phyloP scores from a whole-genome alignment of 495 filamentous ascomycete genomes.

The Xylaria flabelliformis region DNA sequence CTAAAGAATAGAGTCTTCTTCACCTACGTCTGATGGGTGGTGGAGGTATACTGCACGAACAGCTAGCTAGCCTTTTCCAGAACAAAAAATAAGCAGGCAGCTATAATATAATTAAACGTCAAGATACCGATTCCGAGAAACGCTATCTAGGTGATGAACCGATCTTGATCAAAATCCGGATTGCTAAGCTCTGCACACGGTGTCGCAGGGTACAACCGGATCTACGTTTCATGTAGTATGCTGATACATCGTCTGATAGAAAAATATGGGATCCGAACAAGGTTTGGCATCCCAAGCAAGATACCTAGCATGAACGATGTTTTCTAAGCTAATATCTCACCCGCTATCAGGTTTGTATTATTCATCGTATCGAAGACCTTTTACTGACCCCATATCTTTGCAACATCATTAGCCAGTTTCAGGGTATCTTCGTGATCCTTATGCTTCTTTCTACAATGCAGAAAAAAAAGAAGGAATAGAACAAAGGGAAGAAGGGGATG shows the following conservation, averaged over 20 bases:
- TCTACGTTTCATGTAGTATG: slow-evolving; percentile 23
- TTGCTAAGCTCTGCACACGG: background rate
- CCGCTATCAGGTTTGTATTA: background rate
- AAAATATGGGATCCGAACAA: background rate
- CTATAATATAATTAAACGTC: slow-evolving; percentile 21
- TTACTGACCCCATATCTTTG: background rate
- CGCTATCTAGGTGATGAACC: background rate
- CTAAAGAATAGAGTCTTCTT: slow-evolving; percentile 25
- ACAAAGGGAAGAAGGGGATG: slow-evolving; percentile 3
- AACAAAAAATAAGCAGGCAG: slow-evolving; percentile 3
- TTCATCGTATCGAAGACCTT: too few relatives aligned
- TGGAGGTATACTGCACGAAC: slow-evolving; percentile 9
- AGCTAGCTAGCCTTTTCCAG: slow-evolving; percentile 5
- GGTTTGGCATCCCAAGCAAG: slow-evolving; percentile 2
- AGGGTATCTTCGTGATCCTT: slow-evolving; percentile 16
- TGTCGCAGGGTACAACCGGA: slow-evolving; percentile 11
- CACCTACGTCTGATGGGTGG: slow-evolving; percentile 4
- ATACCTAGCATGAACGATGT: background rate
- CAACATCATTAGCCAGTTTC: background rate
- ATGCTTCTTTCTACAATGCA: background rate
- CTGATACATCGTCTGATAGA: slow-evolving; percentile 18
- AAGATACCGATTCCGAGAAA: background rate
- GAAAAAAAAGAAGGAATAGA: background rate
- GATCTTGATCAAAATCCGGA: slow-evolving; percentile 1
- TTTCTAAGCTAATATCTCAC: background rate